A percentile compares a stretch with the other conserved stretches of the same genome.
phyloP scores from a whole-genome alignment of 31 red algal species.

The Asparagopsis taxiformis region DNA sequence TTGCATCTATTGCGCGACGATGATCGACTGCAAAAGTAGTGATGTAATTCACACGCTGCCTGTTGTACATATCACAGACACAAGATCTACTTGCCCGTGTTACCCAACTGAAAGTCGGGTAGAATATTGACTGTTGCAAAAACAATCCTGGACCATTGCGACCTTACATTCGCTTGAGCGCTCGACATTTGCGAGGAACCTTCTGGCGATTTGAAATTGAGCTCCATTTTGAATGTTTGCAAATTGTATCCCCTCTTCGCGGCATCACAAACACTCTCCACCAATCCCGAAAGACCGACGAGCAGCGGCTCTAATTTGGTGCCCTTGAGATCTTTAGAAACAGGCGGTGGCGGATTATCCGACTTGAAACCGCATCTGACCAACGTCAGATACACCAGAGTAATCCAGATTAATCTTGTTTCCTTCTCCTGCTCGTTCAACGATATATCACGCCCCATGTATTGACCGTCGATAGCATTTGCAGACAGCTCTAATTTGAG shows the following conservation, averaged over 20 bases:
- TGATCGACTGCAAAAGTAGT: too few species aligned
- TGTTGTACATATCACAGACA: too few species aligned
- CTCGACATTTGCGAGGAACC: constrained; percentile 5
- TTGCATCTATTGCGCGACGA: too few species aligned
- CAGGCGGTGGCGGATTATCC: constrained; percentile 5
- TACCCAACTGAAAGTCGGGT: constrained; percentile 9
- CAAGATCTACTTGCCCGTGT: too few species aligned
- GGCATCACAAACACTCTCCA: constrained; percentile 53
- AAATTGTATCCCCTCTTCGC: constrained; percentile 58
- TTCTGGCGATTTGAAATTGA: constrained; percentile 23
- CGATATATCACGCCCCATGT: constrained; percentile 30
- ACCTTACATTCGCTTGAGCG: constrained; percentile 36
- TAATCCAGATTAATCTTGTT: constrained; percentile 54
- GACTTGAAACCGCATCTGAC: constrained; percentile 24
- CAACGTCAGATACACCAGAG: constrained; percentile 58
- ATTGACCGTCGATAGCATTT: constrained; percentile 18
- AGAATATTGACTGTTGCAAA: constrained; percentile 46
- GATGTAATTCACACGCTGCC: too few species aligned
- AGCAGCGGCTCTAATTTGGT: constrained; percentile 20
- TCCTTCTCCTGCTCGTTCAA: constrained; percentile 59
- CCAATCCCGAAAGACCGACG: constrained; percentile 24
- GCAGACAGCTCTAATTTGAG: constrained; percentile 49
- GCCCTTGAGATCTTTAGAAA: constrained; percentile 4
- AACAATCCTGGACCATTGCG: constrained; percentile 55
- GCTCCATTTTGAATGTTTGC: constrained; percentile 61